These are phyloP conservation scores for Coniosporium tulheliwenetii DNA, from an alignment of 2,329 filamentous ascomycete genomes.

Conservation along the genomic window DNA sequence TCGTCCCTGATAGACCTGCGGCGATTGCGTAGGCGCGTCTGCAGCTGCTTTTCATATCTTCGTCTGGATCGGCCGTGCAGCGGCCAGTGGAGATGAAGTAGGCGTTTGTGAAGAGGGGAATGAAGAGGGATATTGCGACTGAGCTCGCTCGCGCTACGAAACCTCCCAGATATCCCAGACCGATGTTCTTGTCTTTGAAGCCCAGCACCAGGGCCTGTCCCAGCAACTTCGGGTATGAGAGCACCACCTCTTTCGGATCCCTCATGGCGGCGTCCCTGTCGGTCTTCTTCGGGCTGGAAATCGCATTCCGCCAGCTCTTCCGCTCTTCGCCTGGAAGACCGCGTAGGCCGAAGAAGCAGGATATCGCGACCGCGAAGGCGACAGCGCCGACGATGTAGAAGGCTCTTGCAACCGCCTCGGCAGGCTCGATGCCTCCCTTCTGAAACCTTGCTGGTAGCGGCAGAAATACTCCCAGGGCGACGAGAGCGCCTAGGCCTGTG, in stretches of 20 bases:
- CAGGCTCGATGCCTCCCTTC: conserved; percentile 54
- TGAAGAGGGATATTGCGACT: conserved; percentile 87
- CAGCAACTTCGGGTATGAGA: conserved; percentile 32
- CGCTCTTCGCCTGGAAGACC: conserved; percentile 54
- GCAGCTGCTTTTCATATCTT: conserved; percentile 71
- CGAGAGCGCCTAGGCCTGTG: conserved; percentile 78
- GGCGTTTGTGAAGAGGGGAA: conserved; percentile 82
- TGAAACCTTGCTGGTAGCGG: conserved; percentile 74
- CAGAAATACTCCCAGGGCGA: conserved; percentile 69
- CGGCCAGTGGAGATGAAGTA: conserved; percentile 73
- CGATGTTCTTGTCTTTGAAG: conserved; percentile 61
- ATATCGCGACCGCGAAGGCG: conserved; percentile 54
- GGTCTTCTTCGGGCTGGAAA: conserved; percentile 6
- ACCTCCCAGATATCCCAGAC: conserved; percentile 78
- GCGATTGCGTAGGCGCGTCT: conserved; percentile 76
- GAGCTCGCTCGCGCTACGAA: conserved; percentile 91
- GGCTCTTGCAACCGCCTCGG: conserved; percentile 61
- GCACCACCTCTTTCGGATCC: conserved; percentile 24
- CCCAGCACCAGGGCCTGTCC: conserved; percentile 39
- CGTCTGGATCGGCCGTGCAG: conserved; percentile 33
- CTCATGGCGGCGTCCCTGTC: not conserved
- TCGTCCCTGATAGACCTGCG: conserved; percentile 73
- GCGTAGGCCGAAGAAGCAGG: conserved; percentile 66
- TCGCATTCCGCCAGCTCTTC: conserved; percentile 48
- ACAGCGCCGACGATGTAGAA: conserved; percentile 75